Base-by-base conservation (phyloP, 495 filamentous ascomycete species). In the Xylaria longipes region DNA sequence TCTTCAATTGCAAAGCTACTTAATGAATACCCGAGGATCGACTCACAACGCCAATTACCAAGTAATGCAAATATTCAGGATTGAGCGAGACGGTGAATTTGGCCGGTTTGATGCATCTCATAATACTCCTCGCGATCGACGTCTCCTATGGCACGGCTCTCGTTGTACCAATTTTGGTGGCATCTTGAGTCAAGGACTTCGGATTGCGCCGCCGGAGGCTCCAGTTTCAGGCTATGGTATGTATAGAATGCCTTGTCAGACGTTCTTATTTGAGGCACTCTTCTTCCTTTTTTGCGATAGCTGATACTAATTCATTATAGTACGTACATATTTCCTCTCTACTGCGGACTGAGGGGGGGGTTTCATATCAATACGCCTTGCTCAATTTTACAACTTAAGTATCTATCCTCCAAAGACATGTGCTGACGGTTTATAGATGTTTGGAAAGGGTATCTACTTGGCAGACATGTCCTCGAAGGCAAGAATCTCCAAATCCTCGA, bases 401-500 rank as follows among this genome's bases (percentile, higher is more conserved):
- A 37, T 20, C 3, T 11, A n/a, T 45, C 15, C 20, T 20, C 27
- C 11, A 35, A 58, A 41, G 37, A 20, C 22, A 68, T 15, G 27
- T 61, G 54, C 66, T 69, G 50, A 69, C 66, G n/a, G 1, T 12
- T 25, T 56, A 57, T 62, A 69, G 76, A 84, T 86, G 84, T 97
- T 96, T 73, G 94, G 91, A 72, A 95, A 96, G 78, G 94, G 94
- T n/a, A 89, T 97, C 54, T 97, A 97, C 77, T 84, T 97, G 2
- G 94, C 94, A 15, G 94, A 97, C 75, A 92, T 92, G 81, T 91
- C 88, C 60, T 85, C 72, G 88, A 86, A 86, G 61, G 77, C 70
- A 62, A 72, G 70, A 60, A 60, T 22, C 22, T 9, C 5, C 12
- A 22, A 22, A 45, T 33, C 37, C 27, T 45, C 52, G 29, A 25